Evolutionary conservation across 2,329 filamentous ascomycete species (phyloP).

Genomic region (Didymosphaeria variabile): DNA sequence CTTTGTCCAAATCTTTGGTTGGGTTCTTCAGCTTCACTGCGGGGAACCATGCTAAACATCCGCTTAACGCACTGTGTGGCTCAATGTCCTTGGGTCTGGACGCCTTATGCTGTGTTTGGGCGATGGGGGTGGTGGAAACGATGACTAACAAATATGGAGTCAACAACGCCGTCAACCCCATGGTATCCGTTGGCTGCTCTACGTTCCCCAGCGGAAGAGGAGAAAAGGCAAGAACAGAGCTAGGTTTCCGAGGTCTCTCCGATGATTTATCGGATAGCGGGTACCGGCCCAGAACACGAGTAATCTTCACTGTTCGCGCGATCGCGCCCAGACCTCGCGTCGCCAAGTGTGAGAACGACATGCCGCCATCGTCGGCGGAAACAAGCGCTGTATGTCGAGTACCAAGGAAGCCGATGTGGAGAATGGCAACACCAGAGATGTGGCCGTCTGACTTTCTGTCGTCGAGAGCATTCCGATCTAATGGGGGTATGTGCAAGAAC

Average conservation of each 20-base stretch:
- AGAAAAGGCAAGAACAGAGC: slow-evolving; percentile 91
- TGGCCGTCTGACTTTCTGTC: slow-evolving; percentile 82
- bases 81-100: slow-evolving; percentile 89
- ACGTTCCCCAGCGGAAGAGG: slow-evolving; percentile 93
- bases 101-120: slow-evolving; percentile 95
- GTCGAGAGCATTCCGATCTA: slow-evolving; percentile 72
- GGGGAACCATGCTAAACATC: slow-evolving; percentile 96
- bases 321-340: slow-evolving; percentile 89
- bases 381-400: slow-evolving; percentile 93
- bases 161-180: slow-evolving; percentile 93
- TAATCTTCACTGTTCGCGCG: slow-evolving; percentile 86
- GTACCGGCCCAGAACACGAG: slow-evolving; percentile 89
- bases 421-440: slow-evolving; percentile 76
- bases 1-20: slow-evolving; percentile 71
- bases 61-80: slow-evolving; percentile 90
- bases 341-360: slow-evolving; percentile 98
- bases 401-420: slow-evolving; percentile 94
- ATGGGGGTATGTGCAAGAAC: slow-evolving; percentile 84
- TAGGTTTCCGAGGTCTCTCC: slow-evolving; percentile 82
- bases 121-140: slow-evolving; percentile 94
- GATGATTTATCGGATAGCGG: slow-evolving; percentile 71
- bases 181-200: slow-evolving; percentile 82
- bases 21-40: slow-evolving; percentile 88
- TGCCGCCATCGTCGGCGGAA: slow-evolving; percentile 91
- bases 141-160: slow-evolving; percentile 96